Evolutionary conservation across 1,284 basidiomycete genomes (phyloP), one percentile per base, ranked within the genome.

Genomic region (Rugosomyces carneus): DNA sequence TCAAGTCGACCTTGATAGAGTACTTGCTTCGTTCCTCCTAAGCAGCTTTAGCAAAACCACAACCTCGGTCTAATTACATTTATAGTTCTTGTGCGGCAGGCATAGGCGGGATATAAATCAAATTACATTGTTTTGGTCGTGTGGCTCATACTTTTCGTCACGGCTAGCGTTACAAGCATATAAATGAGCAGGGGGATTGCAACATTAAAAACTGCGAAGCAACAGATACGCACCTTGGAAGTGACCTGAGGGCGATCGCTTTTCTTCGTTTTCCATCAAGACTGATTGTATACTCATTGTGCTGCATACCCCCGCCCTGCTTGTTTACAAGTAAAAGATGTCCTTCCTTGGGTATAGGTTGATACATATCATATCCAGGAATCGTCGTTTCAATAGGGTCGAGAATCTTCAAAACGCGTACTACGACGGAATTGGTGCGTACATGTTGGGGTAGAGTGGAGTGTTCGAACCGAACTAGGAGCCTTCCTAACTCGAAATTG

Each of bases 331-430:
- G 29, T 13, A 47, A 36, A 9, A 47, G 16, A 13, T 5, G 8
- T n/a, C 39, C 42, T 19, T 26, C 42, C 16, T 23, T 6, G 1
- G 47, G 47, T 9, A 44, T 21, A 2, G 47, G 47, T 6, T 40
- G 5, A 13, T 32, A 19, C 34, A 27, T 43, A 37, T 48, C 47
- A 24, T 48, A 48, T 2, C 21, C 21, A 19, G 37, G 37, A 15
- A 40, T 37, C 34, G 4, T n/a, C 13, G 42, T 24, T 16, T 27
- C 26, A 27, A 49, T 37, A 2, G 45, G 45, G 4, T 39, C 27
- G 7, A 39, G n/a, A 7, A 47, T 39, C 13, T 42, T 37, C 37
- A 47, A 15, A 18, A 47, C 36, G 15, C 45, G 45, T 16, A 47
- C 13, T 2, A 47, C 45, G 8, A 42, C 9, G 13, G 21, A 18